Base-by-base conservation (phyloP, 2,329 filamentous ascomycete species). In the Claviceps fusiformis region DNA sequence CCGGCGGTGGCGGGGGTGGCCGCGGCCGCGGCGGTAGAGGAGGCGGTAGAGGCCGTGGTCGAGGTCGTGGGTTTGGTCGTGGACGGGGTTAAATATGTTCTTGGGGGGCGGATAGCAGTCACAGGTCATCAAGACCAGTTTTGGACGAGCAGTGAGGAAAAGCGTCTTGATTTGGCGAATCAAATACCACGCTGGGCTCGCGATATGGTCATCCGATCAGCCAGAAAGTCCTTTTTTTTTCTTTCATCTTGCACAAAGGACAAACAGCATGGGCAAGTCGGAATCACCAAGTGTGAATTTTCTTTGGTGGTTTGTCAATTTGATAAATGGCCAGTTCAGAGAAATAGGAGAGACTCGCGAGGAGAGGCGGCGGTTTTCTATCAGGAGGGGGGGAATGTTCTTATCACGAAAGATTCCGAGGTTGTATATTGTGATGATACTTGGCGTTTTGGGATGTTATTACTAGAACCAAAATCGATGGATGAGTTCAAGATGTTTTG, bases 11-110 rank as follows among this genome's bases (percentile, higher is more conserved):
- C 10, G 71, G 78, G 39, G 76, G 82, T 57, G 72, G 76, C 24
- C 69, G 79, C 35, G 75, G 78, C 37, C 68, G 78, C 52, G 69
- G 78, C 50, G 77, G 80, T 29, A 72, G 81, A 54, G 81, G 81
- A 19, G 71, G 79, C 47, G 73, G 74, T 19, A 68, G 73, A 48
- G 70, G 72, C 35, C 69, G 71, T 24, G 71, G 72, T 9, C 67
- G 71, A 54, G 69, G 70, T 57, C 65, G 69, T 59, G 62, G 59
- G 17, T 59, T 50, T 24, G 56, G 56, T 31, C 56, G 56, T 27
- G 56, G 56, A 31, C 48, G 56, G 27, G 54, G 50, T 31, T 57
- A 55, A 48, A 37, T 2, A 39, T 8, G 33, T 37, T 4, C 19
- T 24, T 7, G 9, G n/a, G 7, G 41, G 11, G 29, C 11, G 19